Evolutionary conservation across 2,329 filamentous ascomycete genomes (phyloP).

Genomic region (Ophiostoma australiae): DNA sequence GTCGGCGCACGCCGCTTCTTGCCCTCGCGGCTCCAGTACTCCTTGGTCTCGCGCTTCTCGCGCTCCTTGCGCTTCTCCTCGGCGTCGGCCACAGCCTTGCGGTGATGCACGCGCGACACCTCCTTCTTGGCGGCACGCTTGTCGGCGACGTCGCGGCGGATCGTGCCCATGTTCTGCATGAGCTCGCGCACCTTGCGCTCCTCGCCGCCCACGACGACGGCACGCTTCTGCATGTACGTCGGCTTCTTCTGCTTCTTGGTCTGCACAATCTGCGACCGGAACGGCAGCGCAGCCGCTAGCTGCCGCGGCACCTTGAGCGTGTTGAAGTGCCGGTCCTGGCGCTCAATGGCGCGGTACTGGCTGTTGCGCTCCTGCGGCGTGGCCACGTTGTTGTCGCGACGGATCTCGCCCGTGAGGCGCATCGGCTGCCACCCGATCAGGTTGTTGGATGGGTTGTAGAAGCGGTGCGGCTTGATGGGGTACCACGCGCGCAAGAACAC

Average conservation of each 20-base stretch:
- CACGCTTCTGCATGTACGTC: conserved; percentile 93
- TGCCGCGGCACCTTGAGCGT: conserved; percentile 70
- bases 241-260: conserved; percentile 73
- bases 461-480: conserved; percentile 87
- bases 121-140: conserved; percentile 84
- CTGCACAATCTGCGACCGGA: conserved; percentile 81
- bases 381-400: conserved; percentile 65
- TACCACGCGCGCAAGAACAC: conserved; percentile 97
- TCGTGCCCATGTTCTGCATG: conserved; percentile 86
- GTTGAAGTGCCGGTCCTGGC: conserved; percentile 70
- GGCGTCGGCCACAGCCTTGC: conserved; percentile 75
- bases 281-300: conserved; percentile 79
- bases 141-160: conserved; percentile 84
- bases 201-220: conserved; percentile 81
- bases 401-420: conserved; percentile 89
- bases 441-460: conserved; percentile 96
- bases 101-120: conserved; percentile 72
- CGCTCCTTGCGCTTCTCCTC: conserved; percentile 79
- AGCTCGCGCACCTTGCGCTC: conserved; percentile 84
- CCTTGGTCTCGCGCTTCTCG: conserved; percentile 86
- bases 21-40: conserved; percentile 89
- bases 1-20: conserved; percentile 55
- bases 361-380: conserved; percentile 81
- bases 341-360: conserved; percentile 68
- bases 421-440: conserved; percentile 89